phyloP scores from a whole-genome alignment of 768 basidiomycete species.

The Leccinellum rugosiceps region DNA sequence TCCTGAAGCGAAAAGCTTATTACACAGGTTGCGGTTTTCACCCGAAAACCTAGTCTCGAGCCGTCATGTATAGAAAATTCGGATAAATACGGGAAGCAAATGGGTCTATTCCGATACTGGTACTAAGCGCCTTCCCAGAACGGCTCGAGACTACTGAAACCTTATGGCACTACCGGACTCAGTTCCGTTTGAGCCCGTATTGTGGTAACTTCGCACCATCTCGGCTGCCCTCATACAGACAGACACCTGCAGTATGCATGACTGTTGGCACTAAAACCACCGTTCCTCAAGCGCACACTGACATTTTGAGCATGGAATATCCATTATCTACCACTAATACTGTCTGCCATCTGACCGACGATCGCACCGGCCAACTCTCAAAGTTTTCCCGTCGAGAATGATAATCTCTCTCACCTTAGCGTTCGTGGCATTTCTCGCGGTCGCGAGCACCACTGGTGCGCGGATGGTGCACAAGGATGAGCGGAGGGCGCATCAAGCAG shows the following conservation, averaged over 20 bases:
- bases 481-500: constrained; percentile 42
- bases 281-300: background rate
- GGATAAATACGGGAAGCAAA: no score
- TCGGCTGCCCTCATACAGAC: no score
- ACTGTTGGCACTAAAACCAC: background rate
- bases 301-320: background rate
- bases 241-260: background rate
- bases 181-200: no score
- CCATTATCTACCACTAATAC: background rate
- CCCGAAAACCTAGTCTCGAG: no score
- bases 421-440: constrained; percentile 10
- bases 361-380: background rate
- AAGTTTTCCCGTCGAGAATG: background rate
- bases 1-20: no score
- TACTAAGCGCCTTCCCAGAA: no score
- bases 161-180: no score
- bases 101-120: no score
- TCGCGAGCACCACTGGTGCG: constrained; percentile 4
- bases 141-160: no score
- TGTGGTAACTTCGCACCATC: no score
- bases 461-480: constrained; percentile 38
- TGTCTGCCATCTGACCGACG: background rate
- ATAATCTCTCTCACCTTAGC: constrained; percentile 12
- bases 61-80: no score
- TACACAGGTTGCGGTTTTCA: no score